A percentile compares a stretch with the other conserved stretches of the same genome.
Conservation (phyloP, 169 alveolate species). For the Eimeria sp. region DNA sequence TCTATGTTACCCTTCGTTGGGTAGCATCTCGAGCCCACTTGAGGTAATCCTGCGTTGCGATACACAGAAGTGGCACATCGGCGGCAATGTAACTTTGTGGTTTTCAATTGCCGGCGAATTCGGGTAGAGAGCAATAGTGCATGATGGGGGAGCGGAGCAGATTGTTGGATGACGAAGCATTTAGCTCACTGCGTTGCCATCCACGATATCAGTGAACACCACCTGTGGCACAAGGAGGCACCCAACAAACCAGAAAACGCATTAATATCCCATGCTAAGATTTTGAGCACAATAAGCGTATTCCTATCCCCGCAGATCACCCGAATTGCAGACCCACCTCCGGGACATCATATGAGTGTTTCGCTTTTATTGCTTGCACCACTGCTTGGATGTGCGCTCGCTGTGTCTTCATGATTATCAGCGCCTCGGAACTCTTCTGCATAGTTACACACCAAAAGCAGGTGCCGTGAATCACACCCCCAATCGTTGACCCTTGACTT, state of each 20-base stretch:
- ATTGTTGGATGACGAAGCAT: not conserved
- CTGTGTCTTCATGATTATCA: slow-evolving; percentile 80
- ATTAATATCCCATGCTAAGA: not conserved
- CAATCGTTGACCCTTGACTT: not conserved
- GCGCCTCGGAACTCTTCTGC: slow-evolving; percentile 73
- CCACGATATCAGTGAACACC: slow-evolving; percentile 78
- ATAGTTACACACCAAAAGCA: not conserved
- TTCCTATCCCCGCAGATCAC: not conserved
- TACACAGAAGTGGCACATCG: not conserved
- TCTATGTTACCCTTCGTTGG: slow-evolving; percentile 9
- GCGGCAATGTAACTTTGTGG: too few species aligned
- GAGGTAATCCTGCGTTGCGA: slow-evolving; percentile 35
- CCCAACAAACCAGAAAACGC: not conserved
- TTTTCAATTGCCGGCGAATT: not conserved
- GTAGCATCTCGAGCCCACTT: slow-evolving; percentile 73
- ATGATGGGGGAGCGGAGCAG: not conserved
- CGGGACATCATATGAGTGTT: slow-evolving; percentile 83
- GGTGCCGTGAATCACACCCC: not conserved
- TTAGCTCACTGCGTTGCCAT: slow-evolving; percentile 71
- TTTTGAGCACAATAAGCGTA: not conserved
- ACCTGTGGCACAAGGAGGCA: slow-evolving; percentile 59
- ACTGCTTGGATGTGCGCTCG: slow-evolving; percentile 40
- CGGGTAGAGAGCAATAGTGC: not conserved
- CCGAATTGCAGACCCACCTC: slow-evolving; percentile 46
- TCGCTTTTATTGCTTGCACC: slow-evolving; percentile 45